phyloP scores from a whole-genome alignment of 1,284 basidiomycete species.

The Pyrrhoderma lamaoense region DNA sequence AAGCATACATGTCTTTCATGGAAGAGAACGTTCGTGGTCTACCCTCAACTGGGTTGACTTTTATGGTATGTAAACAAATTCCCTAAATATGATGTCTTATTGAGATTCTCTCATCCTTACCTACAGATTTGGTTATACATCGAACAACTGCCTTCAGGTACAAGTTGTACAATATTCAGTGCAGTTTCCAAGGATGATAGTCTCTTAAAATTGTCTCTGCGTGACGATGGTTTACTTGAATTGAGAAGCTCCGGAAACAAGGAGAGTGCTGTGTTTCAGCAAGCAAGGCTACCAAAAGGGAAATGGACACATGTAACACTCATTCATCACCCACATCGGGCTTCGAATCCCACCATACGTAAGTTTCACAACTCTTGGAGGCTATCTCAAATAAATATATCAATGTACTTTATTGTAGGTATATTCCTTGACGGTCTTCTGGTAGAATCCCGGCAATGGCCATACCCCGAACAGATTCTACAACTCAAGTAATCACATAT shows the following conservation, averaged over 20 bases:
- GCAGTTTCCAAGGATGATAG: conserved; percentile 29
- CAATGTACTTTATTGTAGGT: conserved; percentile 32
- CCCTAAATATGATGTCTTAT: no score
- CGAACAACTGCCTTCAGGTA: conserved; percentile 42
- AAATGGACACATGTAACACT: conserved; percentile 66
- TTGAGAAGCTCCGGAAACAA: conserved; percentile 38
- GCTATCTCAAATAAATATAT: no score
- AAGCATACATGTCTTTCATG: conserved; percentile 40
- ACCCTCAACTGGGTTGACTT: conserved; percentile 55
- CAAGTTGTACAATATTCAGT: conserved; percentile 39
- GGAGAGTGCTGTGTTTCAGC: conserved; percentile 36
- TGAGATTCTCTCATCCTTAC: conserved; percentile 9
- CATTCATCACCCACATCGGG: conserved; percentile 52
- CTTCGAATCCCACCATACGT: conserved; percentile 56
- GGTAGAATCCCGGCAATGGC: conserved; percentile 51
- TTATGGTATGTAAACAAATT: conserved; percentile 52
- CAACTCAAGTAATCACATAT: conserved; percentile 35
- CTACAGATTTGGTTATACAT: conserved; percentile 63
- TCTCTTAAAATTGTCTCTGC: conserved; percentile 41
- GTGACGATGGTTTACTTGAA: conserved; percentile 49
- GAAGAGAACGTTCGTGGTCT: conserved; percentile 41
- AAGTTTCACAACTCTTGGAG: conserved; percentile 24
- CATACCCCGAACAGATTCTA: conserved; percentile 49
- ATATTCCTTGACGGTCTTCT: conserved; percentile 66
- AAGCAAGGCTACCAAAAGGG: conserved; percentile 39